Evolutionary conservation across 164 flowering plant genomes (phyloP).

Genomic region (Vitis riparia): DNA sequence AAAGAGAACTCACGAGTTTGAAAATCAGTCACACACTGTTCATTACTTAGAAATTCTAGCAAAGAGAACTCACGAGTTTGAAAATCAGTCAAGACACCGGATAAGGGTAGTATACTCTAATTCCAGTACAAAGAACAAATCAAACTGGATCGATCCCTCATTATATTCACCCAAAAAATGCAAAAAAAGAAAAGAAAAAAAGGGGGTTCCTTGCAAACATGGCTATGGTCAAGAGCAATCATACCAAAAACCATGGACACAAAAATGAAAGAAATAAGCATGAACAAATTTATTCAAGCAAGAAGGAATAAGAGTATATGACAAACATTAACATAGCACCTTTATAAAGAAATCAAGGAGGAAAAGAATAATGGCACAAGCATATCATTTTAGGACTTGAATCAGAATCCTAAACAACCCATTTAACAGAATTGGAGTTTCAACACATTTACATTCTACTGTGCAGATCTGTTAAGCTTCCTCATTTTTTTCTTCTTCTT

Average conservation of each 20-base stretch:
- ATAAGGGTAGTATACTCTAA: background rate
- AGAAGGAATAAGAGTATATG: background rate
- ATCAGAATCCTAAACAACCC: background rate
- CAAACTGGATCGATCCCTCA: background rate
- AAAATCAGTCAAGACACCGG: too few species aligned
- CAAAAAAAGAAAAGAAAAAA: background rate
- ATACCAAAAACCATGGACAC: background rate
- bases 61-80: too few species aligned
- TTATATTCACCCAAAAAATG: too few species aligned
- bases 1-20: too few species aligned
- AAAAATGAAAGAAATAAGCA: background rate
- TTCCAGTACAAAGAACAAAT: background rate
- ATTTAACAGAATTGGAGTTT: conserved; percentile 6
- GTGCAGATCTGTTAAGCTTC: conserved; percentile 7
- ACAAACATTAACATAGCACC: background rate
- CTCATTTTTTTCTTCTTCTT: background rate
- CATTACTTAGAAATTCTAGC: too few species aligned
- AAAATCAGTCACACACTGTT: too few species aligned
- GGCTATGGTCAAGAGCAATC: background rate
- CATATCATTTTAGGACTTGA: conserved; percentile 27
- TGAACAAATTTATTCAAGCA: background rate
- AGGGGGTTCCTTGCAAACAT: background rate
- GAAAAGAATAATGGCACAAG: conserved; percentile 19
- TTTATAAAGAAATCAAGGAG: background rate
- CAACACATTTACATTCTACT: conserved; percentile 14